Evolutionary conservation across 257 asterid genomes (phyloP), one percentile per base, ranked within the genome.

Genomic region (Gentiana dahurica): DNA sequence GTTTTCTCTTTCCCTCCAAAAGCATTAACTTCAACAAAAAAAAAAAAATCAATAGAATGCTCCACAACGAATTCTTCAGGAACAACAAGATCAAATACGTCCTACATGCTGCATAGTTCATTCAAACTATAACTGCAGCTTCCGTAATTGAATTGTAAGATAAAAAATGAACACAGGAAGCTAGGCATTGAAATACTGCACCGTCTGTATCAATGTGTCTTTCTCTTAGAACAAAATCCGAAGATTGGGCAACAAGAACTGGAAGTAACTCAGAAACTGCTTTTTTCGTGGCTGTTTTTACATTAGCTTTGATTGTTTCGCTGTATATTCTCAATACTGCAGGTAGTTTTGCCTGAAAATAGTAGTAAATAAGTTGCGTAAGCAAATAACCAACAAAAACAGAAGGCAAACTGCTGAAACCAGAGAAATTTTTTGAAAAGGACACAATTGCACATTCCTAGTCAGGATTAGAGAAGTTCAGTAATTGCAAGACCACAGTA

Each of bases 321-420:
- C 94, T 84, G 68, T 92, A 92, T 71, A 85, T 69, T 83, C 95
- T 80, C 88, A 92, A 79, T 54, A 87, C 96, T 64, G 92, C 81
- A 34, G 98, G 98, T 64, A 92, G 78, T 73, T 84, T 92, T 61
- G 95, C 95, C 98, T 87, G 83, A 69, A 78, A 75, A 64, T 34
- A 62, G 59, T 61, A 1, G 3, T 60, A 9, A 60, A 35, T 2
- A 24, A 12, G 1, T 24, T 24, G 24, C 24, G 24, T 7, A 44
- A 44, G n/a, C 34, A 41, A 5, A 44, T 35, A 44, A 57, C 5
- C 13, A 57, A 3, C 6, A 41, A 41, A 41, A 41, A 41, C 46
- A 10, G 9, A 41, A 41, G 46, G 9, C 46, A 41, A 41, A 41
- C 24, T 24, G 24, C 24, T 24, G 24, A 24, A 24, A 24, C 24